Evolutionary conservation across 805 yeast genomes (phyloP).

Genomic region (Metschnikowia vanudenii): DNA sequence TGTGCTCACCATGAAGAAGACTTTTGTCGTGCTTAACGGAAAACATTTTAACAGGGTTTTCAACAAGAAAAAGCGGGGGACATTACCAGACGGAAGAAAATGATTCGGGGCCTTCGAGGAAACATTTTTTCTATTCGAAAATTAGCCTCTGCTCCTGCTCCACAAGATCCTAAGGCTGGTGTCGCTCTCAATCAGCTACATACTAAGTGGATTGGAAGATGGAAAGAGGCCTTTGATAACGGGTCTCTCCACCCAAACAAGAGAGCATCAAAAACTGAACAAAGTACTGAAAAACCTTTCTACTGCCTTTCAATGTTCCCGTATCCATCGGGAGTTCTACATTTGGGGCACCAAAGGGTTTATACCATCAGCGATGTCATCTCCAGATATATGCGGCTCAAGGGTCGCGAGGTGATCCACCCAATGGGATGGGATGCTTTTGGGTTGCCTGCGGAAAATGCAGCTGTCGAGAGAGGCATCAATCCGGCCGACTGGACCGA

Average conservation of each 20-base stretch:
- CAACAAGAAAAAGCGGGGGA: too few relatives aligned
- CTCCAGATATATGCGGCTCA: constrained; percentile 72
- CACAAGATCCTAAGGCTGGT: neutral
- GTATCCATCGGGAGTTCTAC: constrained; percentile 90
- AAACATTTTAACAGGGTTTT: neutral
- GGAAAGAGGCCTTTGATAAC: constrained; percentile 41
- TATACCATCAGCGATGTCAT: constrained; percentile 87
- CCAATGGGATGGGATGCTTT: constrained; percentile 99
- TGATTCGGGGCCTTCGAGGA: neutral
- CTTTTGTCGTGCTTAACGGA: neutral
- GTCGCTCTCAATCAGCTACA: constrained; percentile 36
- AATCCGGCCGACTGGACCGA: constrained; percentile 84
- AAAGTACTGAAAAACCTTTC: constrained; percentile 26
- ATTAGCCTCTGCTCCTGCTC: neutral
- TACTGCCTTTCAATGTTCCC: constrained; percentile 90
- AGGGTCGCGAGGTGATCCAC: constrained; percentile 77
- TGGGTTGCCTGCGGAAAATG: constrained; percentile 98
- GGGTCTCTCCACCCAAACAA: constrained; percentile 38
- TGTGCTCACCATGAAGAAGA: neutral
- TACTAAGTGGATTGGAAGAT: constrained; percentile 51
- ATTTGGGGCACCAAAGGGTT: constrained; percentile 92
- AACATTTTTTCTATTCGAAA: neutral
- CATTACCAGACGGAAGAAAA: neutral
- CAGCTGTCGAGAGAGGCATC: constrained; percentile 83
- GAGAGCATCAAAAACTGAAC: neutral